phyloP scores from a whole-genome alignment of 768 basidiomycete species.

The Collybia nuda region DNA sequence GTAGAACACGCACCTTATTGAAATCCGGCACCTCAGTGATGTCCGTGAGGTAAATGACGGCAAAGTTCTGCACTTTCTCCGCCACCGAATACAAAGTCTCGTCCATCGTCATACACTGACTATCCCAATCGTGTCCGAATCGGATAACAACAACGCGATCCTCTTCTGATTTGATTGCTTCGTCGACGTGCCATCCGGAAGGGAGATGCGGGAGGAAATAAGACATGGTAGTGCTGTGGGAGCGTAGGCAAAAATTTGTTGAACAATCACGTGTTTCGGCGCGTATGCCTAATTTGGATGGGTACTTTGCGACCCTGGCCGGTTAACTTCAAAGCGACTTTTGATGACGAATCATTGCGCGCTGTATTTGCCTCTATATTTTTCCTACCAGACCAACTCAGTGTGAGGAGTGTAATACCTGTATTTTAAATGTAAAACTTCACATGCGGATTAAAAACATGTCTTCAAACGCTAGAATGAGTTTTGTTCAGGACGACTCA shows the following conservation, averaged over 20 bases:
- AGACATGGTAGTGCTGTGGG: constrained; percentile 54
- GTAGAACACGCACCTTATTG: constrained; percentile 74
- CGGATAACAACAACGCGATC: constrained; percentile 92
- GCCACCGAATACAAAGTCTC: constrained; percentile 90
- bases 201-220: constrained; percentile 88
- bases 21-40: constrained; percentile 98
- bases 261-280: background rate
- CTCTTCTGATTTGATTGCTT: constrained; percentile 98
- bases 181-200: constrained; percentile 98
- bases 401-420: too few relatives aligned
- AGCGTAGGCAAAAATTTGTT: too few relatives aligned
- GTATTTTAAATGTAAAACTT: too few relatives aligned
- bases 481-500: too few relatives aligned
- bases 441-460: too few relatives aligned
- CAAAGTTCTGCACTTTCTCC: constrained; percentile 98
- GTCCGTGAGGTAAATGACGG: constrained; percentile 93
- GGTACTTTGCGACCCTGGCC: too few relatives aligned
- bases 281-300: too few relatives aligned
- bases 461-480: too few relatives aligned
- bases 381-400: too few relatives aligned
- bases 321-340: too few relatives aligned
- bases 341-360: too few relatives aligned
- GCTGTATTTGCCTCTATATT: too few relatives aligned
- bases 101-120: constrained; percentile 98
- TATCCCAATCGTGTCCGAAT: constrained; percentile 93